Conservation (phyloP, 495 filamentous ascomycete genomes). For the Penicillium pancosmium region DNA sequence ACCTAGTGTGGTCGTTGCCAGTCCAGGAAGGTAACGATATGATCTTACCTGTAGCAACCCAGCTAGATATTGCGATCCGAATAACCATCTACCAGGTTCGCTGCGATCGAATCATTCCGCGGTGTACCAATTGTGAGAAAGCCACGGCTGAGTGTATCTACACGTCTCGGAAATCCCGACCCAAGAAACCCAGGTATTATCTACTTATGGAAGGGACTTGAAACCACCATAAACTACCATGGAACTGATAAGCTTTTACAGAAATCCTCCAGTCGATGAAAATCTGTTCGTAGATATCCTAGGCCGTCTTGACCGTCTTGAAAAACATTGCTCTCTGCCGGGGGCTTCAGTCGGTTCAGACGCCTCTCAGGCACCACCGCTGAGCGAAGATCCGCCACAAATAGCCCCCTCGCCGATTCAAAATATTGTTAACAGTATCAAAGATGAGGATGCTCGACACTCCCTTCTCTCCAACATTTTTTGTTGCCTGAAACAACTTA, state of each 20-base stretch:
- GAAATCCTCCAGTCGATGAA: constrained; percentile 1
- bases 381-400: too few species aligned
- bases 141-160: constrained; percentile 18
- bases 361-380: too few species aligned
- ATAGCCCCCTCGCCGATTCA: not conserved
- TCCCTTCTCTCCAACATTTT: constrained; percentile 18
- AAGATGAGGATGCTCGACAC: constrained; percentile 10
- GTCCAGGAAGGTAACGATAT: constrained; percentile 21
- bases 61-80: too few species aligned
- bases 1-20: constrained; percentile 23
- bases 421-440: constrained; percentile 9
- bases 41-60: not conserved
- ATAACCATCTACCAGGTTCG: constrained; percentile 16
- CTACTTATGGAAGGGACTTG: not conserved
- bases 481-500: constrained; percentile 14
- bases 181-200: constrained; percentile 15
- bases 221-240: not conserved
- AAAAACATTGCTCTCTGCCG: constrained; percentile 17
- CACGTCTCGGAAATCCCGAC: constrained; percentile 19
- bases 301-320: constrained; percentile 21
- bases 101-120: constrained; percentile 22
- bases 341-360: too few species aligned
- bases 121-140: constrained; percentile 24
- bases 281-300: constrained; percentile 20
- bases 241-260: not conserved